Conservation (phyloP, 2,329 filamentous ascomycete genomes). For the Metarhizium robertsii region DNA sequence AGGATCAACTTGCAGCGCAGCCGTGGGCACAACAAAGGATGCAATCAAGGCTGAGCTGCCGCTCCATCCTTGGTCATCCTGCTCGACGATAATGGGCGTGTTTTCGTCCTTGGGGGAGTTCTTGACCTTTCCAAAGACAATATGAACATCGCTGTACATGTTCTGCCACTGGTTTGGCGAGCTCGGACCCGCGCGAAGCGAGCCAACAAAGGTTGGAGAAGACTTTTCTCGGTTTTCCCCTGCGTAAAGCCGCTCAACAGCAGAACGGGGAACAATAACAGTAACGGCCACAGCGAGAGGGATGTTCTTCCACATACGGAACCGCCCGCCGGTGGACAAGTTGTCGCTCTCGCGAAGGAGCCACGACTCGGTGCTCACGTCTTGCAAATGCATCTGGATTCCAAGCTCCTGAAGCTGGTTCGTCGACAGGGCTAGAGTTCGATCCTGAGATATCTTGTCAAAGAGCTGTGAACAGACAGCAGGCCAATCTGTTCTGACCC, state of each 20-base stretch:
- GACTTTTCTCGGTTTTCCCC: slow-evolving; percentile 7
- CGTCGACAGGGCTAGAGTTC: slow-evolving; percentile 8
- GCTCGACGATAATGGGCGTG: slow-evolving; percentile 12
- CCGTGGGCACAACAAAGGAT: slow-evolving; percentile 30
- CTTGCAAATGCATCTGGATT: slow-evolving; percentile 26
- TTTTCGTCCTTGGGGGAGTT: slow-evolving; percentile 16
- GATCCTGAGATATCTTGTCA: slow-evolving; percentile 13
- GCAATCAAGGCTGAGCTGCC: slow-evolving; percentile 29
- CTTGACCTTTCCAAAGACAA: slow-evolving; percentile 29
- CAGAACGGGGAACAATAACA: slow-evolving; percentile 21
- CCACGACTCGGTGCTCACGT: slow-evolving; percentile 22
- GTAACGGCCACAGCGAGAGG: slow-evolving; percentile 28
- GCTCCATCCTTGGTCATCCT: slow-evolving; percentile 21
- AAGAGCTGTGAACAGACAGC: too few relatives aligned
- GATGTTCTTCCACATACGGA: slow-evolving; percentile 27
- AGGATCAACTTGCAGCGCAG: slow-evolving; percentile 23
- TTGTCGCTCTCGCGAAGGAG: slow-evolving; percentile 14
- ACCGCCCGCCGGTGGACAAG: slow-evolving; percentile 14
- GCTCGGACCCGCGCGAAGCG: too few relatives aligned
- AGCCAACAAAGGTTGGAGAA: too few relatives aligned
- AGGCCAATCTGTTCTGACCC: too few relatives aligned
- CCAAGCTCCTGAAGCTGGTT: slow-evolving; percentile 26
- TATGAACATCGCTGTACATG: slow-evolving; percentile 29
- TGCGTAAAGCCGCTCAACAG: slow-evolving; percentile 18
- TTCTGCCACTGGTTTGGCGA: slow-evolving; percentile 19